Evolutionary conservation across 164 flowering plant genomes (phyloP).

Genomic region (Santalum album): DNA sequence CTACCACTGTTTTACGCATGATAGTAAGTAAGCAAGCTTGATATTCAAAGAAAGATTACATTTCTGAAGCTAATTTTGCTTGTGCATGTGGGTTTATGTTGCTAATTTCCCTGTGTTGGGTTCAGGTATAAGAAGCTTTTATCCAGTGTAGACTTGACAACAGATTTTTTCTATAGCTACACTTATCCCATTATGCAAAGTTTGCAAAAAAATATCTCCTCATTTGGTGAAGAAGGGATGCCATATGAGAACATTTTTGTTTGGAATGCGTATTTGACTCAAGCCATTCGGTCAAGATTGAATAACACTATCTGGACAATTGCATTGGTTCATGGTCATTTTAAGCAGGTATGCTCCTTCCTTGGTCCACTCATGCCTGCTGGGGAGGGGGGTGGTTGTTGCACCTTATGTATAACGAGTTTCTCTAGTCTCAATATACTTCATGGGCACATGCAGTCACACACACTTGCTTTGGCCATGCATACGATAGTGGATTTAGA

Average conservation of each 20-base stretch:
- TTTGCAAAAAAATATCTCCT: constrained; percentile 72
- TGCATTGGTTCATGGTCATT: constrained; percentile 93
- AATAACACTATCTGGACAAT: constrained; percentile 88
- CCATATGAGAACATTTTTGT: constrained; percentile 91
- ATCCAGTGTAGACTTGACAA: constrained; percentile 91
- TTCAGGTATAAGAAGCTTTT: constrained; percentile 96
- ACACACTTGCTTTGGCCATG: too few relatives aligned
- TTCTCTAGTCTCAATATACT: too few relatives aligned
- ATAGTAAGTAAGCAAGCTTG: too few relatives aligned
- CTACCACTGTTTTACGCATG: too few relatives aligned
- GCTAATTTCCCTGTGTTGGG: not conserved
- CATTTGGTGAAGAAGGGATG: constrained; percentile 61
- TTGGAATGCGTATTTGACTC: constrained; percentile 92
- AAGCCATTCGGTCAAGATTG: constrained; percentile 74
- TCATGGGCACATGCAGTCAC: too few relatives aligned
- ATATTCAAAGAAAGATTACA: too few relatives aligned
- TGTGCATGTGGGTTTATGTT: not conserved
- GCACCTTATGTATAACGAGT: too few relatives aligned
- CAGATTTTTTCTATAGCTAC: constrained; percentile 92
- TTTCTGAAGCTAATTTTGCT: too few relatives aligned
- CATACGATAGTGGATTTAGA: too few relatives aligned
- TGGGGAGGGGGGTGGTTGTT: too few relatives aligned
- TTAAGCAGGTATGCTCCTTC: constrained; percentile 63
- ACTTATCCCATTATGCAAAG: constrained; percentile 95
- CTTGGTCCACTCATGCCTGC: not conserved